A percentile compares a stretch with the other conserved stretches of the same genome.
Conservation (phyloP, 2,329 filamentous ascomycete species). For the Penicillium sp. region DNA sequence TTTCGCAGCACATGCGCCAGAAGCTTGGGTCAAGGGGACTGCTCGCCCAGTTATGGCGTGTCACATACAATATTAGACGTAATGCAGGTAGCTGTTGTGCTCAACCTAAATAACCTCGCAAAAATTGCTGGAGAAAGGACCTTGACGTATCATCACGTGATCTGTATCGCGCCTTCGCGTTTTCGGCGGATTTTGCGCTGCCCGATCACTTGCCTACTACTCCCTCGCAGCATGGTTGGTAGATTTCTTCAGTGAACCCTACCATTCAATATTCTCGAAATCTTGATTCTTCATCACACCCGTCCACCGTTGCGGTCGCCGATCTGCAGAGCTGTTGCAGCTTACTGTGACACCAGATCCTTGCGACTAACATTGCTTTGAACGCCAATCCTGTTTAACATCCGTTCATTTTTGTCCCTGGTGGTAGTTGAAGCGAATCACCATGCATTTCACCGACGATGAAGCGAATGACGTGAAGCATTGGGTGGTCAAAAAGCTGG, state of each 20-base stretch:
- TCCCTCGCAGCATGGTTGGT: slow-evolving; percentile 2
- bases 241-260: not conserved
- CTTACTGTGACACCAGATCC: slow-evolving; percentile 11
- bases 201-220: not conserved
- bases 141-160: slow-evolving; percentile 16
- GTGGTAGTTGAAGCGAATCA: not conserved
- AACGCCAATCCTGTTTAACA: not conserved
- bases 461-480: slow-evolving; percentile 54
- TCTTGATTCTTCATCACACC: not conserved
- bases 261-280: not conserved
- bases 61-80: not conserved
- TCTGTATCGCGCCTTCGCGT: slow-evolving; percentile 15
- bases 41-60: no score
- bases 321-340: slow-evolving; percentile 1
- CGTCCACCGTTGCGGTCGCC: not conserved
- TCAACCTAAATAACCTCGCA: not conserved
- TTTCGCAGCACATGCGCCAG: no score
- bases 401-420: not conserved
- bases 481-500: slow-evolving; percentile 59
- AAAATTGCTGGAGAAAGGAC: not conserved
- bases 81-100: not conserved
- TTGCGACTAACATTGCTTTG: slow-evolving; percentile 5
- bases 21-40: no score
- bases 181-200: slow-evolving; percentile 13
- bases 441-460: slow-evolving; percentile 55